phyloP scores from a whole-genome alignment of 2,329 filamentous ascomycete genomes.

The Seiridium cupressi region DNA sequence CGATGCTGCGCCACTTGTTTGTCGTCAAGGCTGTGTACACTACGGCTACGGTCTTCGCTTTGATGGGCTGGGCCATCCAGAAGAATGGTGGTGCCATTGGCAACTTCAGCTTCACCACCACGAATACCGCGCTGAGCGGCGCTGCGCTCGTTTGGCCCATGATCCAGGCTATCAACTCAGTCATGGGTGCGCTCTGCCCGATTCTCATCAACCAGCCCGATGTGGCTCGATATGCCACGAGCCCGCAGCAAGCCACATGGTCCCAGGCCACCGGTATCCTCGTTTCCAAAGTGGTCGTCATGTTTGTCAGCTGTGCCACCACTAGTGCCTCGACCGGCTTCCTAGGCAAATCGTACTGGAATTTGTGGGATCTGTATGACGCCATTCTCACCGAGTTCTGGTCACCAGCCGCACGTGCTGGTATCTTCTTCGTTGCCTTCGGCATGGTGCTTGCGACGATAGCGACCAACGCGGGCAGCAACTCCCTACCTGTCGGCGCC shows the following conservation, averaged over 20 bases:
- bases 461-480: slow-evolving; percentile 38
- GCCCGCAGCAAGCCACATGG: slow-evolving; percentile 22
- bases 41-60: slow-evolving; percentile 34
- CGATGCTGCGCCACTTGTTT: slow-evolving; percentile 45
- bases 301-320: slow-evolving; percentile 36
- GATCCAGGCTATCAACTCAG: slow-evolving; percentile 39
- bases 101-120: slow-evolving; percentile 12
- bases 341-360: slow-evolving; percentile 23
- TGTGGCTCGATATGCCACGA: slow-evolving; percentile 33
- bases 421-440: slow-evolving; percentile 27
- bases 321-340: slow-evolving; percentile 33
- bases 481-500: slow-evolving; percentile 37
- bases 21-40: slow-evolving; percentile 40
- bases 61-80: slow-evolving; percentile 52
- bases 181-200: slow-evolving; percentile 35
- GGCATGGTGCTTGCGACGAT: slow-evolving; percentile 33
- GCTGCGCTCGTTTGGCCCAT: slow-evolving; percentile 33
- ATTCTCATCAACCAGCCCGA: slow-evolving; percentile 37
- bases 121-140: slow-evolving; percentile 9
- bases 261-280: slow-evolving; percentile 33
- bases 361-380: slow-evolving; percentile 40
- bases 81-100: slow-evolving; percentile 37
- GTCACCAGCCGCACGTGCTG: slow-evolving; percentile 32
- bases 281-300: slow-evolving; percentile 34
- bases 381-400: slow-evolving; percentile 36